Percentiles rank a stretch among this genome's conserved stretches.
Evolutionary conservation across 768 basidiomycete genomes (phyloP).

Genomic region (Mrakia blollopis): DNA sequence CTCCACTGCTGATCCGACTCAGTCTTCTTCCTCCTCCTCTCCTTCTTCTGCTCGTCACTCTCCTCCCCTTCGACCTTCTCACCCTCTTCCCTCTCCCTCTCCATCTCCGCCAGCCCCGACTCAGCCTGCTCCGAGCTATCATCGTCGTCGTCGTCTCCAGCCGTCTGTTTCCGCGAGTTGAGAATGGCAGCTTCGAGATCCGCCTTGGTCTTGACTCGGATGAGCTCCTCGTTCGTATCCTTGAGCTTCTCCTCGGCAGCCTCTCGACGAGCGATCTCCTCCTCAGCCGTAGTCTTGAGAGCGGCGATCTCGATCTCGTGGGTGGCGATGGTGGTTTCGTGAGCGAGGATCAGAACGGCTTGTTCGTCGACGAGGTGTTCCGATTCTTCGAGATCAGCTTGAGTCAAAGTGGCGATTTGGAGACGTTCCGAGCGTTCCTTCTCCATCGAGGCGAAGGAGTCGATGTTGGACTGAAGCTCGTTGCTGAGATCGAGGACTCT

Average conservation of each 20-base stretch:
- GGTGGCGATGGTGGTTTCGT: conserved; percentile 45
- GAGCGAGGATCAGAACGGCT: conserved; percentile 39
- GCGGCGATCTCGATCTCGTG: conserved; percentile 50
- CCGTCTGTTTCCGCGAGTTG: conserved; percentile 53
- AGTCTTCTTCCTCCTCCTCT: conserved; percentile 41
- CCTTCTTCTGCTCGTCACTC: conserved; percentile 64
- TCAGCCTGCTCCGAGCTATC: conserved; percentile 61
- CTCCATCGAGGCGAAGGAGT: conserved; percentile 44
- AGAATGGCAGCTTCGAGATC: conserved; percentile 42
- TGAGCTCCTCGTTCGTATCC: not conserved
- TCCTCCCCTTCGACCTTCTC: conserved; percentile 63
- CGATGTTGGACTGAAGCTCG: not conserved
- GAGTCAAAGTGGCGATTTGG: conserved; percentile 54
- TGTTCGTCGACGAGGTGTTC: not conserved
- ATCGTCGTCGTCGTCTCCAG: conserved; percentile 53
- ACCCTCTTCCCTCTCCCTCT: conserved; percentile 50
- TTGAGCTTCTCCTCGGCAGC: not conserved
- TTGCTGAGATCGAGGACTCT: not conserved
- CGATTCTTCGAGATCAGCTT: conserved; percentile 54
- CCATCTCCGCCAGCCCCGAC: conserved; percentile 60
- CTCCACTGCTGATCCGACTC: conserved; percentile 62
- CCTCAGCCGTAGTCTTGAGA: not conserved
- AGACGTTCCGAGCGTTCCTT: conserved; percentile 59
- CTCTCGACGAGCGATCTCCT: not conserved
- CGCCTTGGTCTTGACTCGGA: not conserved